phyloP scores from a whole-genome alignment of 805 yeast species.

The Yamadazyma nakazawae region DNA sequence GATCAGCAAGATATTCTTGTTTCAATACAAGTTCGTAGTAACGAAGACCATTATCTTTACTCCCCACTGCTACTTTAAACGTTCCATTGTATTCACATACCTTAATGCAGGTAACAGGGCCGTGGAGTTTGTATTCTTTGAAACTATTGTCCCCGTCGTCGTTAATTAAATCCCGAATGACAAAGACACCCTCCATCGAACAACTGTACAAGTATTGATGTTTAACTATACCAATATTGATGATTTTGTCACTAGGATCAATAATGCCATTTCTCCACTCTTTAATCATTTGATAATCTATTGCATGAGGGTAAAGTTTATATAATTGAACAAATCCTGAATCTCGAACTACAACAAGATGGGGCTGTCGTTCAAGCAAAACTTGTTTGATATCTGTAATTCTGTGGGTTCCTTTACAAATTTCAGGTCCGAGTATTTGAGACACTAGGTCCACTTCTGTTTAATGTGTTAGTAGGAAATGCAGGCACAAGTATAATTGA shows the following conservation, averaged over 20 bases:
- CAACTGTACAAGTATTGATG: conserved; percentile 31
- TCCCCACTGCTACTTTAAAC: conserved; percentile 20
- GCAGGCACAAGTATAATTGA: neutral
- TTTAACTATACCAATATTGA: conserved; percentile 23
- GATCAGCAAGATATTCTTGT: neutral
- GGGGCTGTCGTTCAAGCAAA: conserved; percentile 12
- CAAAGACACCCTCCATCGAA: conserved; percentile 30
- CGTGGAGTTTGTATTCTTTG: conserved; percentile 22
- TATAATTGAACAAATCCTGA: conserved; percentile 30
- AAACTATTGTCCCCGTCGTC: conserved; percentile 32
- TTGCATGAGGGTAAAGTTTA: conserved; percentile 12
- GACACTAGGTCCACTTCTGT: conserved; percentile 1
- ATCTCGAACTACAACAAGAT: conserved; percentile 23
- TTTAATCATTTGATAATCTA: conserved; percentile 19
- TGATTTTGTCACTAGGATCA: conserved; percentile 21
- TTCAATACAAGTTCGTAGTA: conserved; percentile 21
- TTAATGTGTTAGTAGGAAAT: neutral
- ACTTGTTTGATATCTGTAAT: conserved; percentile 9
- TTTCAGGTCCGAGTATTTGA: neutral
- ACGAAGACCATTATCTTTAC: conserved; percentile 26
- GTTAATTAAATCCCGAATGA: conserved; percentile 33
- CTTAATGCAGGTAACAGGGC: conserved; percentile 23
- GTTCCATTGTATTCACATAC: neutral
- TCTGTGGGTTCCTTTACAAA: conserved; percentile 2
- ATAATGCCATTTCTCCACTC: conserved; percentile 31